Conservation (phyloP, 805 yeast species). For the Zygosaccharomyces bailii region DNA sequence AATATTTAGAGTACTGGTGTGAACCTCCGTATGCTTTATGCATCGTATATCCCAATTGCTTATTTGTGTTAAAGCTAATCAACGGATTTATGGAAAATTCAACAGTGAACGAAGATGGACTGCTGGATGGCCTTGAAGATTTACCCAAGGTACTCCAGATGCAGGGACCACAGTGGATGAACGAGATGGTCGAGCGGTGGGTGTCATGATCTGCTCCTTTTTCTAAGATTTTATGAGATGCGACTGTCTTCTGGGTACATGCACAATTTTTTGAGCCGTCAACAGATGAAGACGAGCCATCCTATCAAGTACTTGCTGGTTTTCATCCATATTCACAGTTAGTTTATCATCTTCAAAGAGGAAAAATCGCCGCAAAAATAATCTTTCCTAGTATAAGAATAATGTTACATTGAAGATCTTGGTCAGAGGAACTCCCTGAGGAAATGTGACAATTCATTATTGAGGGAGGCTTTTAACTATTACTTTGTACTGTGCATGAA, state of each 20-base stretch:
- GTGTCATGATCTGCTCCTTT: conserved; percentile 10
- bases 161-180: conserved; percentile 44
- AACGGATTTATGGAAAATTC: conserved; percentile 33
- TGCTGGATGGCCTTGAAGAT: conserved; percentile 49
- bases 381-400: no score
- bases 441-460: no score
- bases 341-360: no score
- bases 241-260: neutral
- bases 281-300: no score
- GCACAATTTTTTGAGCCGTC: neutral
- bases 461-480: no score
- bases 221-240: neutral
- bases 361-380: no score
- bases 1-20: conserved; percentile 86
- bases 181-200: conserved; percentile 77
- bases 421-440: no score
- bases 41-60: conserved; percentile 73
- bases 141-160: conserved; percentile 47
- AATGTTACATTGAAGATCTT: no score
- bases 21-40: conserved; percentile 54
- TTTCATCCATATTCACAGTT: no score
- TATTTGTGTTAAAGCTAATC: conserved; percentile 68
- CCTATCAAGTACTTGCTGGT: no score
- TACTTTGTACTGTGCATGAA: no score
- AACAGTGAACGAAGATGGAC: conserved; percentile 43